phyloP scores from a whole-genome alignment of 2,329 filamentous ascomycete species.

The Kalaharituber pfeilii region DNA sequence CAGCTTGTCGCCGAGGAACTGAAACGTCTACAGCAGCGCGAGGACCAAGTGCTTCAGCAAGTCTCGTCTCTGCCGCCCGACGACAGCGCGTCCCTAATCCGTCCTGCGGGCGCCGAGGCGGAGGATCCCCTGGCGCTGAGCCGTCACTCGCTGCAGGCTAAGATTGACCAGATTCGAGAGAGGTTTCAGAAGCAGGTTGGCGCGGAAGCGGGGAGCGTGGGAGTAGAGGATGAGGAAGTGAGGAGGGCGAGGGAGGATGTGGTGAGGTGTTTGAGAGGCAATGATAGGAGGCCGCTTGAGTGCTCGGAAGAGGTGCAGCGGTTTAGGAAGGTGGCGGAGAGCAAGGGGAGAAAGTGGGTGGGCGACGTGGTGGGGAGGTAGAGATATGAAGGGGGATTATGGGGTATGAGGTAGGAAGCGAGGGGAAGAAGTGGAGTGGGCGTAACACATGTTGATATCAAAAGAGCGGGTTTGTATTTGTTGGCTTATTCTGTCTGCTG shows the following conservation, averaged over 20 bases:
- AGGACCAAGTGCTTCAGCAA: conserved; percentile 16
- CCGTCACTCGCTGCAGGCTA: background rate
- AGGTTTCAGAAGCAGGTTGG: background rate
- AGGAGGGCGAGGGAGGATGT: conserved; percentile 5
- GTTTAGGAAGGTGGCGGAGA: background rate
- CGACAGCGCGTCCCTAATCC: background rate
- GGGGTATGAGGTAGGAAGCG: too few relatives aligned
- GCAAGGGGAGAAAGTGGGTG: background rate
- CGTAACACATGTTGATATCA: too few relatives aligned
- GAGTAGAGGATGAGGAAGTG: conserved; percentile 4
- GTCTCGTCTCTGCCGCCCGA: conserved; percentile 13
- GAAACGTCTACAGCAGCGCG: conserved; percentile 24
- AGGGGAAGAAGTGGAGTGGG: too few relatives aligned
- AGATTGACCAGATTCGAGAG: background rate
- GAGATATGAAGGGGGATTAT: too few relatives aligned
- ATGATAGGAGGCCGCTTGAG: conserved; percentile 1
- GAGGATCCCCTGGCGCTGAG: background rate
- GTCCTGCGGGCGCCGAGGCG: background rate
- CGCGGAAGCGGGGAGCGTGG: background rate
- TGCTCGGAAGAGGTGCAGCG: background rate
- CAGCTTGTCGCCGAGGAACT: background rate
- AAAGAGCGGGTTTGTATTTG: too few relatives aligned
- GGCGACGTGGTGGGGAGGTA: background rate
- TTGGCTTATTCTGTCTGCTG: too few relatives aligned
- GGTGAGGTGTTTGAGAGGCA: background rate